Conservation (phyloP, 1,284 basidiomycete genomes). For the Agaricales sp. region DNA sequence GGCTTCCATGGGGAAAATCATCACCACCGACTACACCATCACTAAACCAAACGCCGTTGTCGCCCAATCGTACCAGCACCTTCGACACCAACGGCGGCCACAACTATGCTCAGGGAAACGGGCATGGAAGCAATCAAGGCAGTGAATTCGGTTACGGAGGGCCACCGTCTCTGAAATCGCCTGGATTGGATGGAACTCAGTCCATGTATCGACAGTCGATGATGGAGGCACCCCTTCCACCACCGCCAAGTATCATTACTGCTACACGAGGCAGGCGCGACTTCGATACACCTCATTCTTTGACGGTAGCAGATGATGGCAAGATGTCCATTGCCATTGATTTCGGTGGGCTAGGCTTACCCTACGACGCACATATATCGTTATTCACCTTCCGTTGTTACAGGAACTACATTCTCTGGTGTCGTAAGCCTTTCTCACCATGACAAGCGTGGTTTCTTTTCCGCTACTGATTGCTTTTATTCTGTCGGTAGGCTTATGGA, state of each 20-base stretch:
- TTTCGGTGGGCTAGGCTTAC: slow-evolving; percentile 44
- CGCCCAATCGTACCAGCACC: background rate
- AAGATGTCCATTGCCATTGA: slow-evolving; percentile 71
- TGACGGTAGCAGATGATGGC: slow-evolving; percentile 34
- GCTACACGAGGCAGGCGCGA: background rate
- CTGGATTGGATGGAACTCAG: background rate
- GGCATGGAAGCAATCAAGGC: no score
- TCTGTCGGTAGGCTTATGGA: slow-evolving; percentile 53
- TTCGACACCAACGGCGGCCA: background rate
- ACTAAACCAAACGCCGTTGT: background rate
- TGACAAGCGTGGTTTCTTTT: slow-evolving; percentile 3
- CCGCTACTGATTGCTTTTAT: background rate
- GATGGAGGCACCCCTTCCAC: background rate
- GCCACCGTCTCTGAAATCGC: background rate
- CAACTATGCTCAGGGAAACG: no score
- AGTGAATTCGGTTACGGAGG: background rate
- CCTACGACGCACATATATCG: slow-evolving; percentile 6
- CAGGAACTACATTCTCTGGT: slow-evolving; percentile 75
- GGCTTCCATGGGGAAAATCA: background rate
- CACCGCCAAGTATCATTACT: background rate
- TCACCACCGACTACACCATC: background rate
- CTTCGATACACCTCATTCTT: slow-evolving; percentile 3
- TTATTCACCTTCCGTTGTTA: slow-evolving; percentile 17
- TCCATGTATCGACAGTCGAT: background rate
- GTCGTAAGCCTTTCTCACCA: slow-evolving; percentile 41